A percentile compares a stretch with the other conserved stretches of the same genome.
phyloP scores from a whole-genome alignment of 2,329 filamentous ascomycete species.

The Colletotrichum lentis region DNA sequence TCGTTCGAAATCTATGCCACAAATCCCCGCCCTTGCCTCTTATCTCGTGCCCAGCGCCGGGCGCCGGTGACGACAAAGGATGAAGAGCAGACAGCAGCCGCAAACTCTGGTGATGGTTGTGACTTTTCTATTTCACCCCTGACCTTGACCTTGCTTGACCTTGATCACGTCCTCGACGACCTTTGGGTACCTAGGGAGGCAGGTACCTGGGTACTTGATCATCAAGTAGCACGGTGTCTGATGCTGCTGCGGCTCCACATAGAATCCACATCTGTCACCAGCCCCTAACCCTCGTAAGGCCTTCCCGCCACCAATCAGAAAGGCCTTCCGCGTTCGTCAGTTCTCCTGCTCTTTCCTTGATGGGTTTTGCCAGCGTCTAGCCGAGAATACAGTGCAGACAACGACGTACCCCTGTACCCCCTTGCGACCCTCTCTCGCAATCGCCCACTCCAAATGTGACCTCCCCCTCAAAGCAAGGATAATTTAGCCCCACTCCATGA shows the following conservation, averaged over 20 bases:
- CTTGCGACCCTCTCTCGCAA: conserved; percentile 11
- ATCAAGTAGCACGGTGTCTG: not conserved
- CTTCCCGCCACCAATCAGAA: conserved; percentile 15
- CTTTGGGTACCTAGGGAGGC: too few relatives aligned
- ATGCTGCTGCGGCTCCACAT: conserved; percentile 3
- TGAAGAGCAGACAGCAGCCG: not conserved
- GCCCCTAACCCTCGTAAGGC: conserved; percentile 4
- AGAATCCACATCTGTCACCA: not conserved
- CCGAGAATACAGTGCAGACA: conserved; percentile 18
- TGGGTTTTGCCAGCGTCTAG: not conserved
- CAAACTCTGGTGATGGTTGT: not conserved
- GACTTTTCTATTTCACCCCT: not conserved
- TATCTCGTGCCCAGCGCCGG: not conserved
- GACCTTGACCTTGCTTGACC: conserved; percentile 12
- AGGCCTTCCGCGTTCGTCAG: not conserved
- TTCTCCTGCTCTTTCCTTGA: conserved; percentile 2
- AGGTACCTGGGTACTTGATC: too few relatives aligned
- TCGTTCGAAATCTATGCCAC: not conserved
- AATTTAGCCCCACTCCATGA: conserved; percentile 28
- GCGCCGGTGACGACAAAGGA: not conserved
- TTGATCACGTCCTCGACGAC: not conserved
- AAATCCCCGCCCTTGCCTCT: not conserved
- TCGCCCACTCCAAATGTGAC: conserved; percentile 12
- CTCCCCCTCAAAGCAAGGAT: conserved; percentile 3
- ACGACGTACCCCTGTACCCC: conserved; percentile 16